Conservation (phyloP, 2,329 filamentous ascomycete genomes). For the Apiospora saccharicola region DNA sequence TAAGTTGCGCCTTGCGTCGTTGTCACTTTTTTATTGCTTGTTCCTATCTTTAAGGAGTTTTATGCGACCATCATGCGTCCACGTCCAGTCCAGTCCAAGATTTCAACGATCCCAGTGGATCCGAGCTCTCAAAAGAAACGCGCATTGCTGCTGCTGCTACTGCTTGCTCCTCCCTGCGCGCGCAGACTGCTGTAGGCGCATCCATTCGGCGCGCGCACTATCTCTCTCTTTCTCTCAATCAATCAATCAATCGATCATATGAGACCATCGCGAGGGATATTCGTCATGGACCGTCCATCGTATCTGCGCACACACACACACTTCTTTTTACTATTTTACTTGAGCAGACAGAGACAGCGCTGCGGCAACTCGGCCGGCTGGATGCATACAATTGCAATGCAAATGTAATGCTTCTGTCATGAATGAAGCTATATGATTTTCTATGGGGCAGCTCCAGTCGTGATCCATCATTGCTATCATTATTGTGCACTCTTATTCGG, state of each 20-base stretch:
- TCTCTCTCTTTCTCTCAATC: background rate
- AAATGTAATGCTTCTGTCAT: constrained; percentile 21
- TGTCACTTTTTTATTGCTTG: constrained; percentile 19
- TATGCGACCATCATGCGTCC: constrained; percentile 18
- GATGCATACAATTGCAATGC: constrained; percentile 16
- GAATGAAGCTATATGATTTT: constrained; percentile 17
- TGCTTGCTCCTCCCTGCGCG: background rate
- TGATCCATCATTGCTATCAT: constrained; percentile 15
- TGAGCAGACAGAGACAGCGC: background rate
- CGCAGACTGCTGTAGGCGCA: constrained; percentile 15
- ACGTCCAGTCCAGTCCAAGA: constrained; percentile 6
- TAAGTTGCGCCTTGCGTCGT: constrained; percentile 53
- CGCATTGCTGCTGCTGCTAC: background rate
- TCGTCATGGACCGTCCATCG: background rate
- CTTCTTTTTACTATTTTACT: background rate
- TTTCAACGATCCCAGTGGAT: constrained; percentile 24
- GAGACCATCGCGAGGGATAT: constrained; percentile 10
- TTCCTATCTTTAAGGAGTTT: constrained; percentile 2
- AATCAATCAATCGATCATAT: background rate
- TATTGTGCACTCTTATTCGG: constrained; percentile 2
- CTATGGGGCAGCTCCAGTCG: constrained; percentile 18
- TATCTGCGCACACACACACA: background rate
- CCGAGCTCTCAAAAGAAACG: constrained; percentile 22
- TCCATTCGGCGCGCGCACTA: background rate
- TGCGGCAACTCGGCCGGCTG: background rate